phyloP scores from a whole-genome alignment of 2,329 filamentous ascomycete genomes.

The Rhexocercosporidium sp. region DNA sequence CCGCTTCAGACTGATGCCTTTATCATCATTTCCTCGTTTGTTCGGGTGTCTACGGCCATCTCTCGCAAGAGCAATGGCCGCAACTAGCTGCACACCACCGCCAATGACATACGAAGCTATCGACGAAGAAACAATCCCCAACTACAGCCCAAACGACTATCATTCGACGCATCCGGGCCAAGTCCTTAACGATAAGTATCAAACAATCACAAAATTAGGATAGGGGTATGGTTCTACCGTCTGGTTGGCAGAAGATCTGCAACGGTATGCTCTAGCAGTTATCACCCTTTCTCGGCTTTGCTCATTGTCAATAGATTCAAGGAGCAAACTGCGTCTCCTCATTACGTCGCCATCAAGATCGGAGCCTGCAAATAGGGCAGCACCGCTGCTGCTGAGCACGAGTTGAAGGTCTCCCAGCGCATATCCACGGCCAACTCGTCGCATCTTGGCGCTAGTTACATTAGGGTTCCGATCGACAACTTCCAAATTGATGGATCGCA shows the following conservation, averaged over 20 bases:
- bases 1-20: background rate
- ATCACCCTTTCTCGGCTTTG: background rate
- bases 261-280: background rate
- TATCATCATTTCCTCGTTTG: background rate
- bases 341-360: slow-evolving; percentile 1
- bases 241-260: slow-evolving; percentile 6
- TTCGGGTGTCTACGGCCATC: slow-evolving; percentile 1
- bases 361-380: background rate
- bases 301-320: background rate
- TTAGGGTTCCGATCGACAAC: slow-evolving; percentile 1
- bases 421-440: slow-evolving; percentile 7
- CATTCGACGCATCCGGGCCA: background rate
- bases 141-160: background rate
- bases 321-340: background rate
- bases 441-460: slow-evolving; percentile 5
- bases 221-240: slow-evolving; percentile 6
- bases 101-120: slow-evolving; percentile 1
- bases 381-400: slow-evolving; percentile 2
- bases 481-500: background rate
- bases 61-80: background rate
- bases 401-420: slow-evolving; percentile 3
- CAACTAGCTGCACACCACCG: background rate
- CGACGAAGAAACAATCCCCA: slow-evolving; percentile 8
- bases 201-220: slow-evolving; percentile 9
- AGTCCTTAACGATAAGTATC: background rate